Evolutionary conservation across 1,284 basidiomycete genomes (phyloP).

Genomic region (Pyrrhoderma lamaoense): DNA sequence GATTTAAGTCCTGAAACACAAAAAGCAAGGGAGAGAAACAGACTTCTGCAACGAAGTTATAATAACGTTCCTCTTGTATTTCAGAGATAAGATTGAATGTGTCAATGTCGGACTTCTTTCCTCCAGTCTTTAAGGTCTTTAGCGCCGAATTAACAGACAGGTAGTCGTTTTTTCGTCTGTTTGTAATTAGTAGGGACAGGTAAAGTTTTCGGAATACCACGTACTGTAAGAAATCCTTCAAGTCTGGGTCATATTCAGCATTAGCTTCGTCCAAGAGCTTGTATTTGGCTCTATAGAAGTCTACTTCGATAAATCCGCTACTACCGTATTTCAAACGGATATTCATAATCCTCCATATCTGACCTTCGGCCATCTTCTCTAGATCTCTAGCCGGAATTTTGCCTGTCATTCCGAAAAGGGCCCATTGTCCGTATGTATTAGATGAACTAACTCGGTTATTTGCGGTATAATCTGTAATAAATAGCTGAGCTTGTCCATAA

Average conservation of each 20-base stretch:
- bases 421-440: slow-evolving; percentile 15
- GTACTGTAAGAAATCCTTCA: slow-evolving; percentile 48
- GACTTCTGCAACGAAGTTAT: slow-evolving; percentile 14
- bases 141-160: background rate
- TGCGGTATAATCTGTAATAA: slow-evolving; percentile 16
- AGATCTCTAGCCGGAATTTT: slow-evolving; percentile 5
- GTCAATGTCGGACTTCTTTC: background rate
- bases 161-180: slow-evolving; percentile 42
- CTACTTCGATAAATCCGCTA: slow-evolving; percentile 9
- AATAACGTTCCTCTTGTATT: slow-evolving; percentile 4
- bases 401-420: background rate
- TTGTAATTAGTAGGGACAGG: slow-evolving; percentile 13
- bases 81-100: slow-evolving; percentile 6
- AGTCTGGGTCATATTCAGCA: slow-evolving; percentile 31
- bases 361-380: slow-evolving; percentile 7
- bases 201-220: slow-evolving; percentile 21
- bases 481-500: slow-evolving; percentile 6
- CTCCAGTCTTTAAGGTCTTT: background rate
- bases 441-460: slow-evolving; percentile 2
- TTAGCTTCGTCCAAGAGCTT: slow-evolving; percentile 30
- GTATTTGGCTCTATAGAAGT: slow-evolving; percentile 8
- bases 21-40: background rate
- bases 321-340: slow-evolving; percentile 12
- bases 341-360: slow-evolving; percentile 14
- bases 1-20: background rate